Evolutionary conservation across 1,139 yeast genomes (phyloP).

Genomic region (Pneumocystis wakefieldiae): DNA sequence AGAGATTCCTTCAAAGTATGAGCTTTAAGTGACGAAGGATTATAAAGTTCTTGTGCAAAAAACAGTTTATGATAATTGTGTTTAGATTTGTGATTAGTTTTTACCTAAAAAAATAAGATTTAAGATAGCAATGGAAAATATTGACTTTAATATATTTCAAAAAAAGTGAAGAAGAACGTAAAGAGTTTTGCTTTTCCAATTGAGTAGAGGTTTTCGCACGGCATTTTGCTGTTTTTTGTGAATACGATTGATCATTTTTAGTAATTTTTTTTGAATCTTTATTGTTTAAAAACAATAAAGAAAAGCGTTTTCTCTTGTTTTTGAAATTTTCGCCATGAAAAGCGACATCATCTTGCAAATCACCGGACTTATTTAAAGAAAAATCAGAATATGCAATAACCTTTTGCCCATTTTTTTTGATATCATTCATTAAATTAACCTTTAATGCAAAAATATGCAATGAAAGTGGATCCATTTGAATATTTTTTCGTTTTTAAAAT

Average conservation of each 20-base stretch:
- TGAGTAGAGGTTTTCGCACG: not conserved
- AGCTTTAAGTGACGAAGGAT: not conserved
- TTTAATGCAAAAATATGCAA: too few relatives aligned
- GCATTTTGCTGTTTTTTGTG: not conserved
- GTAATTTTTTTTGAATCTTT: not conserved
- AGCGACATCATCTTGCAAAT: too few relatives aligned
- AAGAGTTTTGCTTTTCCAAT: not conserved
- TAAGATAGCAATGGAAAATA: not conserved
- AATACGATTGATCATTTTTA: not conserved
- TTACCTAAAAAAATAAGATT: not conserved
- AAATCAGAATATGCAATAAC: too few relatives aligned
- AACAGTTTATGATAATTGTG: not conserved
- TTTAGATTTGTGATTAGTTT: not conserved
- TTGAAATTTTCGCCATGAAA: too few relatives aligned
- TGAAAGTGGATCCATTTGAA: too few relatives aligned
- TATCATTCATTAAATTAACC: too few relatives aligned
- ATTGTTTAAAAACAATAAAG: too few relatives aligned
- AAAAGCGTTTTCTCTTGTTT: too few relatives aligned
- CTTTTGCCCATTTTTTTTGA: too few relatives aligned
- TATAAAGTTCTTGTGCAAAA: not conserved
- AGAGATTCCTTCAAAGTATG: not conserved
- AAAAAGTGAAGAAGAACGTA: not conserved
- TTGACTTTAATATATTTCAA: not conserved
- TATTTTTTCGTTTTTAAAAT: too few relatives aligned
- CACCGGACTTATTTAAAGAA: too few relatives aligned